These are phyloP conservation scores for Coemansia sp. DNA, from an alignment of 192 early-diverging fungal genomes.

Conservation along the genomic window DNA sequence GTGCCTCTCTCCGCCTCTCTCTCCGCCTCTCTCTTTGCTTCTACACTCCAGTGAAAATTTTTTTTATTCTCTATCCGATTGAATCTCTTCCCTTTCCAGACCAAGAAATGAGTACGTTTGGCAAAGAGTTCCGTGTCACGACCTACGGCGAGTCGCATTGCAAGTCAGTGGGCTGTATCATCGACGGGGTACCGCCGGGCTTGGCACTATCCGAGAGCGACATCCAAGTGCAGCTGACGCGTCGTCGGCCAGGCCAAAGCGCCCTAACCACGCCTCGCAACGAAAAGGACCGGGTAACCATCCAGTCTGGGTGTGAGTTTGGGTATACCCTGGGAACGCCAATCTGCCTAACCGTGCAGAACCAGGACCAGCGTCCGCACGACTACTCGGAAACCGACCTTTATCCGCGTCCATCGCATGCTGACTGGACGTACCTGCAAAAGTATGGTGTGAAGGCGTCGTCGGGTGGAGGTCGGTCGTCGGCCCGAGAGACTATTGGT, in stretches of 20 bases:
- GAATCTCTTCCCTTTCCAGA: too few relatives aligned
- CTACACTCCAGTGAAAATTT: too few relatives aligned
- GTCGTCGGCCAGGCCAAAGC: constrained; percentile 95
- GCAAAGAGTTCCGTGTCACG: constrained; percentile 77
- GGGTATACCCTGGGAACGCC: constrained; percentile 93
- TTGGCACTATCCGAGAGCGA: constrained; percentile 81
- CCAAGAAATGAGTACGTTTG: constrained; percentile 72
- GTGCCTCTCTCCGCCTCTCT: background rate
- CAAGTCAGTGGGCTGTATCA: constrained; percentile 93
- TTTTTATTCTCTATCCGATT: too few relatives aligned
- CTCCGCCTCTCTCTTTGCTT: background rate
- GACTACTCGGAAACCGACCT: constrained; percentile 96
- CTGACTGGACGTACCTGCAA: constrained; percentile 95
- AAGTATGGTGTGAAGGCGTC: constrained; percentile 97
- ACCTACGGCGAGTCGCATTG: constrained; percentile 99
- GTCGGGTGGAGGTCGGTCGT: constrained; percentile 87
- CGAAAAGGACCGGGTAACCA: constrained; percentile 90
- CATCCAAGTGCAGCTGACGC: constrained; percentile 85
- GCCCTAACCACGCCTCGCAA: constrained; percentile 94
- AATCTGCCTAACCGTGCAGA: constrained; percentile 84
- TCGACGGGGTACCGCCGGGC: constrained; percentile 96
- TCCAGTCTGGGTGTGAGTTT: constrained; percentile 89
- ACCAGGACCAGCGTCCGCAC: constrained; percentile 92
- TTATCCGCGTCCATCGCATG: constrained; percentile 94
- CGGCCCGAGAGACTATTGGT: constrained; percentile 94